Evolutionary conservation across 208 protist genomes (phyloP).

Genomic region (Herpetomonas samuelpessoai): DNA sequence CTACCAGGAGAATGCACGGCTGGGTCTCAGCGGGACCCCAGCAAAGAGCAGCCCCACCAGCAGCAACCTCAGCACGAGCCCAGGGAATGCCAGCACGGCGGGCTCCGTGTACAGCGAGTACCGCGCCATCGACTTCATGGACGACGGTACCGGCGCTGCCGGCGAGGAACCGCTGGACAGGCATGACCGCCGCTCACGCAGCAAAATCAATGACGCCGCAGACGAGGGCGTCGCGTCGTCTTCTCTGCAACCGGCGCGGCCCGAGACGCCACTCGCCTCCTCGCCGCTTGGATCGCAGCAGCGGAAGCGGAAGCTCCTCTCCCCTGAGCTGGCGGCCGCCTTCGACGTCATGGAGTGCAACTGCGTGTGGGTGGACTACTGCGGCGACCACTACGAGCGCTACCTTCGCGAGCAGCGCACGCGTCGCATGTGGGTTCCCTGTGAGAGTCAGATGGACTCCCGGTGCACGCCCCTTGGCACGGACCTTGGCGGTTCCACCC

Average conservation of each 20-base stretch:
- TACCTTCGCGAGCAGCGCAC: slow-evolving; percentile 32
- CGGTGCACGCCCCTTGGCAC: slow-evolving; percentile 10
- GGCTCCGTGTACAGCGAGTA: not conserved
- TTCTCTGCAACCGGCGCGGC: not conserved
- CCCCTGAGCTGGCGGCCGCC: slow-evolving; percentile 10
- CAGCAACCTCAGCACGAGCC: not conserved
- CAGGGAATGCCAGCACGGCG: not conserved
- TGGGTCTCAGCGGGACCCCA: too few relatives aligned
- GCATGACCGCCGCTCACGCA: too few relatives aligned
- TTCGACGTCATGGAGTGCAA: slow-evolving; percentile 60
- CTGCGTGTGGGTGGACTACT: slow-evolving; percentile 72
- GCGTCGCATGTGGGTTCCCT: slow-evolving; percentile 10
- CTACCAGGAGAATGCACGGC: not conserved
- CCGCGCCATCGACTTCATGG: not conserved
- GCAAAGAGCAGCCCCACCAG: too few relatives aligned
- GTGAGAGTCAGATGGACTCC: slow-evolving; percentile 4
- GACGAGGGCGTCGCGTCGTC: not conserved
- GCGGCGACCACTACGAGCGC: slow-evolving; percentile 43
- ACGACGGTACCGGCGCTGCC: not conserved
- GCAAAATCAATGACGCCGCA: too few relatives aligned
- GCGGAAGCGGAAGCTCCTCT: slow-evolving; percentile 7
- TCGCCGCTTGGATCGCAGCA: not conserved
- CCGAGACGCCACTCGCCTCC: not conserved
- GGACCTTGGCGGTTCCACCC: not conserved
- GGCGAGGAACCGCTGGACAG: not conserved